Percentiles rank a stretch among this genome's conserved stretches.
phyloP scores from a whole-genome alignment of 1,139 yeast genomes.

The Geotrichum phurueaensis region DNA sequence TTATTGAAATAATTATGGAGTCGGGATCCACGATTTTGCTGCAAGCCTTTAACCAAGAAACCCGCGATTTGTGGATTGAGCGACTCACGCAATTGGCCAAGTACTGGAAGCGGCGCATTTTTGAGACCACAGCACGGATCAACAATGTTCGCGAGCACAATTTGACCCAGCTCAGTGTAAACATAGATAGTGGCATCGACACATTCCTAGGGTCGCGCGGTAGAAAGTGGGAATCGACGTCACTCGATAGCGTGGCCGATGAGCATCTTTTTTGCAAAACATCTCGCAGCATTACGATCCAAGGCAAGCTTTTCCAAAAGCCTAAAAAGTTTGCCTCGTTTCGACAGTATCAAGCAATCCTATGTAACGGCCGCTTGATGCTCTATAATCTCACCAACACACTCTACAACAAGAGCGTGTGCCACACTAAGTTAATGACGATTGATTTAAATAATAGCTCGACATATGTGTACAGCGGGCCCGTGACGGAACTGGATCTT shows the following conservation, averaged over 20 bases:
- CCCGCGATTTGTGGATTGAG: constrained; percentile 62
- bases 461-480: constrained; percentile 65
- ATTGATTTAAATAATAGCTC: constrained; percentile 56
- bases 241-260: constrained; percentile 37
- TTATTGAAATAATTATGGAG: constrained; percentile 48
- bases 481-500: constrained; percentile 52
- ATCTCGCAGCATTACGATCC: constrained; percentile 50
- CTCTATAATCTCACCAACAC: constrained; percentile 36
- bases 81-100: constrained; percentile 41
- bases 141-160: constrained; percentile 44
- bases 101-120: constrained; percentile 56
- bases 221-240: constrained; percentile 48
- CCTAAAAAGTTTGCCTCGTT: constrained; percentile 64
- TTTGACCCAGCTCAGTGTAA: constrained; percentile 43
- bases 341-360: constrained; percentile 52
- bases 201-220: constrained; percentile 23
- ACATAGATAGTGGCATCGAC: constrained; percentile 38
- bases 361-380: constrained; percentile 64
- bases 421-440: constrained; percentile 23
- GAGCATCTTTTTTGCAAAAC: constrained; percentile 49
- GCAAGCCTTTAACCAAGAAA: constrained; percentile 47
- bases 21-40: constrained; percentile 48
- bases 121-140: constrained; percentile 40
- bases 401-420: constrained; percentile 14
- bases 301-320: constrained; percentile 65